Conservation (phyloP, 306 rosid species). For the Rubus idaeus region DNA sequence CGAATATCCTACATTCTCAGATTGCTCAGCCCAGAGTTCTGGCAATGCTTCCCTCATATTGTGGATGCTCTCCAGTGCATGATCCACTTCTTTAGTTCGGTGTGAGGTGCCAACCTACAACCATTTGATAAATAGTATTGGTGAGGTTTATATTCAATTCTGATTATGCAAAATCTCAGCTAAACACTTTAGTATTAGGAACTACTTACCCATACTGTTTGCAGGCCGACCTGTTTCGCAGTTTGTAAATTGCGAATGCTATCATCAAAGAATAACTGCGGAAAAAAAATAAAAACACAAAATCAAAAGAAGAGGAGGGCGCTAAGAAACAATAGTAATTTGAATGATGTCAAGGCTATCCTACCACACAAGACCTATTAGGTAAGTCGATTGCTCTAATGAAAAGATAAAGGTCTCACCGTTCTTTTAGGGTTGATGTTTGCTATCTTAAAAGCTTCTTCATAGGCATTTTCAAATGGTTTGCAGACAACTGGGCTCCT, state of each 20-base stretch:
- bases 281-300: neutral
- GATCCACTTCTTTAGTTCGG: constrained; percentile 50
- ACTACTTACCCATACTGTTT: constrained; percentile 68
- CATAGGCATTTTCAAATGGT: constrained; percentile 72
- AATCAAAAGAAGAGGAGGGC: neutral
- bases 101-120: constrained; percentile 68
- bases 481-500: constrained; percentile 70
- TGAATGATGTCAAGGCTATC: neutral
- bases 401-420: constrained; percentile 40
- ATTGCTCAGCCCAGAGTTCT: constrained; percentile 72
- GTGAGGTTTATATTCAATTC: neutral
- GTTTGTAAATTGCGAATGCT: constrained; percentile 59
- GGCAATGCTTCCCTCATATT: constrained; percentile 83
- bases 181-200: neutral
- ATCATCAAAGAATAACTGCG: constrained; percentile 85
- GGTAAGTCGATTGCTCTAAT: neutral
- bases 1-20: constrained; percentile 31
- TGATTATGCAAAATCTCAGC: neutral
- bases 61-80: constrained; percentile 90
- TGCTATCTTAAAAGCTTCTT: constrained; percentile 57
- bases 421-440: constrained; percentile 69
- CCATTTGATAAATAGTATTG: neutral
- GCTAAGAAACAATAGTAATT: neutral
- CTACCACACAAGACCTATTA: neutral
- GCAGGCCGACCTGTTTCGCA: constrained; percentile 63